These are phyloP conservation scores for Thelonectria rubi DNA, from an alignment of 2,329 filamentous ascomycete genomes.

Conservation along the genomic window DNA sequence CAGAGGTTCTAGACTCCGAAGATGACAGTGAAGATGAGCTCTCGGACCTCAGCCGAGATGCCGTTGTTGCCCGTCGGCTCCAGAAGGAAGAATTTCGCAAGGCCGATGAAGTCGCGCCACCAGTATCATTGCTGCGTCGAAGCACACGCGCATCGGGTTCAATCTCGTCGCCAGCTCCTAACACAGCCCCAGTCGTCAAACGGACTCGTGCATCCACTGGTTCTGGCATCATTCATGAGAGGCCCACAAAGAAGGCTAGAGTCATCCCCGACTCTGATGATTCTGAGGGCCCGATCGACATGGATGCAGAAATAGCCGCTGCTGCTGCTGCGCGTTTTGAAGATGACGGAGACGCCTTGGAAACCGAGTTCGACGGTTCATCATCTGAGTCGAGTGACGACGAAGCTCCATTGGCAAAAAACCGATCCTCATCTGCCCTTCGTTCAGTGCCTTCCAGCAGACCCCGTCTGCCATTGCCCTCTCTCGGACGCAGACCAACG, in stretches of 20 bases:
- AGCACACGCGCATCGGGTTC: constrained; percentile 23
- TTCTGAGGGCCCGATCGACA: constrained; percentile 35
- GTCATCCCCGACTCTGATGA: constrained; percentile 46
- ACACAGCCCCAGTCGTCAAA: constrained; percentile 33
- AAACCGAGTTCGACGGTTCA: constrained; percentile 28
- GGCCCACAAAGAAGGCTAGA: constrained; percentile 44
- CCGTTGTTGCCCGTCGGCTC: constrained; percentile 46
- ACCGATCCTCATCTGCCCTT: not conserved
- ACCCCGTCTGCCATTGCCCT: too few species aligned
- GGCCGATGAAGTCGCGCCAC: constrained; percentile 6
- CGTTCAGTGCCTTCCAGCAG: too few species aligned
- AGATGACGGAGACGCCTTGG: constrained; percentile 22
- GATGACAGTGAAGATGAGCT: constrained; percentile 43
- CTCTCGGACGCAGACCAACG: not conserved
- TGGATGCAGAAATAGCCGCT: constrained; percentile 46
- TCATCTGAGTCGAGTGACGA: constrained; percentile 42
- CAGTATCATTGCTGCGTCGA: constrained; percentile 26
- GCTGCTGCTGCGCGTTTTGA: constrained; percentile 33
- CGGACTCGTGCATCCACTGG: constrained; percentile 39
- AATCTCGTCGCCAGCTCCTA: constrained; percentile 15
- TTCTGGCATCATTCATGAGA: constrained; percentile 29
- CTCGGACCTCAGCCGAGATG: constrained; percentile 41
- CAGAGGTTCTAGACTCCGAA: constrained; percentile 54
- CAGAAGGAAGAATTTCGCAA: constrained; percentile 47
- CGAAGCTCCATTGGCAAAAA: constrained; percentile 40